Conservation (phyloP, 140 eudicot genomes). For the Oenanthe javanica region DNA sequence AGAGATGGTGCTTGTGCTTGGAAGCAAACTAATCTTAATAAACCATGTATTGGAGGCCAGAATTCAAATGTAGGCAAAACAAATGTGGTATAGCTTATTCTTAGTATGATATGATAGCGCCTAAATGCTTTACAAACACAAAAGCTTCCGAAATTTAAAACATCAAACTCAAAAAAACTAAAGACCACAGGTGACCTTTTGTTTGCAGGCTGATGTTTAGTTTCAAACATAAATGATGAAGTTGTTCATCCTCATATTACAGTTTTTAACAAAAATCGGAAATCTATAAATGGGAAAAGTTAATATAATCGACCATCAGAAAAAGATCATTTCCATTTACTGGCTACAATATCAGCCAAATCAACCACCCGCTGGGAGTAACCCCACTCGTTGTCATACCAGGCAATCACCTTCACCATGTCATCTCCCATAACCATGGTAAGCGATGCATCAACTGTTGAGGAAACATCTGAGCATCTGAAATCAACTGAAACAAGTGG, state of each 20-base stretch:
- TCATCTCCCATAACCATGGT: constrained; percentile 99
- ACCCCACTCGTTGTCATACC: constrained; percentile 97
- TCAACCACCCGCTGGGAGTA: constrained; percentile 96
- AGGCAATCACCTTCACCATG: constrained; percentile 90
- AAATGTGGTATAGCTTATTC: background rate
- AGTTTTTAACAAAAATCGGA: constrained; percentile 8
- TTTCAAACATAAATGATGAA: background rate
- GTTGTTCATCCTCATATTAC: constrained; percentile 8
- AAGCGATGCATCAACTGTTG: constrained; percentile 76
- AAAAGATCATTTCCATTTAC: constrained; percentile 46
- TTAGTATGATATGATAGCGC: background rate
- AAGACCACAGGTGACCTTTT: background rate
- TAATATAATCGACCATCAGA: background rate
- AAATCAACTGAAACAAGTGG: constrained; percentile 87
- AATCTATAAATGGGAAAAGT: background rate
- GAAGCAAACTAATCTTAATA: too few species aligned
- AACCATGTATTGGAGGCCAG: too few species aligned
- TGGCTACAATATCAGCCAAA: constrained; percentile 87
- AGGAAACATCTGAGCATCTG: constrained; percentile 74
- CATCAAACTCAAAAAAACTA: background rate
- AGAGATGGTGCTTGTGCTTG: too few species aligned
- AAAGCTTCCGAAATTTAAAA: constrained; percentile 3
- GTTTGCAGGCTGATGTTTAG: constrained; percentile 3
- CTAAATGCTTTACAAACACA: constrained; percentile 4
- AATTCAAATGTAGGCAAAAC: background rate